A percentile compares a stretch with the other conserved stretches of the same genome.
These are phyloP conservation scores for Trichosanthes cucumerina DNA, from an alignment of 306 rosid genomes.

Conservation along the genomic window DNA sequence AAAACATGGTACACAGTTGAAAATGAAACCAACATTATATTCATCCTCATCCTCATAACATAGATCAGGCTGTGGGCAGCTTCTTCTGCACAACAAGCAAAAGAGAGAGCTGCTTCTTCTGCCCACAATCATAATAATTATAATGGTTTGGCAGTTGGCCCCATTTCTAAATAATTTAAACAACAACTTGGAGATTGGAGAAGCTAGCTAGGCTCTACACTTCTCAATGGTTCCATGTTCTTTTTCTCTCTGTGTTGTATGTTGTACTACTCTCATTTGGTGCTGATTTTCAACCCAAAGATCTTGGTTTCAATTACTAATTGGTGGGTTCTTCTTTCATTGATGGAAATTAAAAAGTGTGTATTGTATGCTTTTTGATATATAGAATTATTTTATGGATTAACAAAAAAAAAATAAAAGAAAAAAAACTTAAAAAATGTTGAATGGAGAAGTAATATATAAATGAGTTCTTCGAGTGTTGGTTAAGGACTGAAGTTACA, in stretches of 20 bases:
- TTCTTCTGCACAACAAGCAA: conserved; percentile 7
- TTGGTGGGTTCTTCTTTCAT: background rate
- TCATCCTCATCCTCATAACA: background rate
- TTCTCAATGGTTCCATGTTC: background rate
- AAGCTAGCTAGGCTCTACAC: background rate
- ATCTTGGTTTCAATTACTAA: background rate
- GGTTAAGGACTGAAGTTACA: too few relatives aligned
- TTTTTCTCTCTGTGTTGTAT: background rate
- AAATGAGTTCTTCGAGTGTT: too few relatives aligned
- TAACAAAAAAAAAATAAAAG: too few relatives aligned
- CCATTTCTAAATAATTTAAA: background rate
- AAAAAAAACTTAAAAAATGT: too few relatives aligned
- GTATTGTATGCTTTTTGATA: too few relatives aligned
- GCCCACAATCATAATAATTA: background rate
- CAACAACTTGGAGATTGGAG: background rate
- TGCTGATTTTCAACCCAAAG: background rate
- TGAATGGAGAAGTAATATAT: too few relatives aligned
- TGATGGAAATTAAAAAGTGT: too few relatives aligned
- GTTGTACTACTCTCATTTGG: background rate
- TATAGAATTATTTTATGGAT: too few relatives aligned
- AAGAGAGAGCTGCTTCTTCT: background rate
- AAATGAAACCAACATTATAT: background rate
- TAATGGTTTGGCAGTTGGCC: background rate
- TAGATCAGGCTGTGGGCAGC: background rate
- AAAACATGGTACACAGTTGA: background rate